Percentiles rank a stretch among this genome's conserved stretches.
These are phyloP conservation scores for Rhodotorula toruloides DNA, from an alignment of 768 basidiomycete genomes.

Conservation along the genomic window DNA sequence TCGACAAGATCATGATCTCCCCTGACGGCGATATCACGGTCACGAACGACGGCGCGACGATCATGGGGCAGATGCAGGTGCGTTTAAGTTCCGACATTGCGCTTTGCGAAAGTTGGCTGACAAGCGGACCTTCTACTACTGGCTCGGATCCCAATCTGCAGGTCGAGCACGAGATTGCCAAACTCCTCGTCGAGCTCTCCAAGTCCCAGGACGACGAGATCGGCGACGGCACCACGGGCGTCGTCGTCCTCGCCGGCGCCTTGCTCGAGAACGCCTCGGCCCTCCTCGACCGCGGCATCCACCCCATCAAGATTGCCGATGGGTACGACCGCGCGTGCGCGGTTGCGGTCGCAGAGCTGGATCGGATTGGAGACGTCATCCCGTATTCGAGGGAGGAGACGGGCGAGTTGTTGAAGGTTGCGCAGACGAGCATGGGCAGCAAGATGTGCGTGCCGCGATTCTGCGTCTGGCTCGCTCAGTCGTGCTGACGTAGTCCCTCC, in stretches of 20 bases:
- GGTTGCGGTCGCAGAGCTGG: slow-evolving; percentile 82
- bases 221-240: slow-evolving; percentile 97
- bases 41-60: slow-evolving; percentile 98
- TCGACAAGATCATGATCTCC: slow-evolving; percentile 51
- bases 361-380: slow-evolving; percentile 83
- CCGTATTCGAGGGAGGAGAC: slow-evolving; percentile 77
- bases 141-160: slow-evolving; percentile 4
- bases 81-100: too few relatives aligned
- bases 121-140: too few relatives aligned
- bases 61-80: slow-evolving; percentile 96
- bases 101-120: too few relatives aligned
- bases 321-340: slow-evolving; percentile 92
- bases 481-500: too few relatives aligned
- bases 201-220: slow-evolving; percentile 99
- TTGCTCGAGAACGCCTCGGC: slow-evolving; percentile 88
- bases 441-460: slow-evolving; percentile 68
- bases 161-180: slow-evolving; percentile 98
- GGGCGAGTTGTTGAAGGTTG: slow-evolving; percentile 82
- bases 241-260: slow-evolving; percentile 97
- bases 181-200: slow-evolving; percentile 89
- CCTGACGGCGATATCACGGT: slow-evolving; percentile 97
- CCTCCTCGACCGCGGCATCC: slow-evolving; percentile 97
- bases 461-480: neutral
- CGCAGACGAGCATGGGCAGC: slow-evolving; percentile 92
- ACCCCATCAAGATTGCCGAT: slow-evolving; percentile 97